These are phyloP conservation scores for Zymoseptoria passerinii DNA, from an alignment of 2,329 filamentous ascomycete species.

Conservation along the genomic window DNA sequence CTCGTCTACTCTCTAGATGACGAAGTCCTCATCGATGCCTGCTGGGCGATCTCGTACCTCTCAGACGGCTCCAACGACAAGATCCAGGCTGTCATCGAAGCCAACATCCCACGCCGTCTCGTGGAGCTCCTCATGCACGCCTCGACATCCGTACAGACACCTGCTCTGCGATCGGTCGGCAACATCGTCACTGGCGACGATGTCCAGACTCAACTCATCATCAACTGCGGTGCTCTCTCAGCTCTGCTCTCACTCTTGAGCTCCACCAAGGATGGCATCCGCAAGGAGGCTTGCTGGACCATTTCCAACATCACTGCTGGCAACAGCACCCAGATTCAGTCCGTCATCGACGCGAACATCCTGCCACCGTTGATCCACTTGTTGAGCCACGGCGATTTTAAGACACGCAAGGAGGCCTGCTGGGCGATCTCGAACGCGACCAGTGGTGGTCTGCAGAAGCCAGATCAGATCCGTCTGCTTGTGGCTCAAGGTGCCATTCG, in stretches of 20 bases:
- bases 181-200: constrained; percentile 99
- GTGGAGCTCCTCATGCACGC: constrained; percentile 98
- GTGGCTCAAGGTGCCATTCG: constrained; percentile 93
- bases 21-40: constrained; percentile 95
- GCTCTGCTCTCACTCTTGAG: constrained; percentile 89
- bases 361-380: constrained; percentile 94
- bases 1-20: constrained; percentile 97
- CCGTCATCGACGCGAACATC: constrained; percentile 93
- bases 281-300: constrained; percentile 99
- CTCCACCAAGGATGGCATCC: constrained; percentile 96
- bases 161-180: constrained; percentile 89
- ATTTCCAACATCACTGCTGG: constrained; percentile 98
- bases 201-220: constrained; percentile 97
- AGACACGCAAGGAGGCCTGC: constrained; percentile 98
- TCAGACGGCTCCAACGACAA: constrained; percentile 98
- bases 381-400: constrained; percentile 92
- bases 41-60: constrained; percentile 98
- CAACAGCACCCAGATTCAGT: constrained; percentile 95
- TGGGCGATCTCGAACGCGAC: constrained; percentile 99
- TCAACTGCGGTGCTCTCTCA: constrained; percentile 90
- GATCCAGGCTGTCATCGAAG: constrained; percentile 98
- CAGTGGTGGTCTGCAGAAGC: constrained; percentile 94
- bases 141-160: constrained; percentile 95
- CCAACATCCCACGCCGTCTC: constrained; percentile 88
- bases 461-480: constrained; percentile 94